Evolutionary conservation across 176 grass and related monocot species (phyloP).

Genomic region (Canna indica): DNA sequence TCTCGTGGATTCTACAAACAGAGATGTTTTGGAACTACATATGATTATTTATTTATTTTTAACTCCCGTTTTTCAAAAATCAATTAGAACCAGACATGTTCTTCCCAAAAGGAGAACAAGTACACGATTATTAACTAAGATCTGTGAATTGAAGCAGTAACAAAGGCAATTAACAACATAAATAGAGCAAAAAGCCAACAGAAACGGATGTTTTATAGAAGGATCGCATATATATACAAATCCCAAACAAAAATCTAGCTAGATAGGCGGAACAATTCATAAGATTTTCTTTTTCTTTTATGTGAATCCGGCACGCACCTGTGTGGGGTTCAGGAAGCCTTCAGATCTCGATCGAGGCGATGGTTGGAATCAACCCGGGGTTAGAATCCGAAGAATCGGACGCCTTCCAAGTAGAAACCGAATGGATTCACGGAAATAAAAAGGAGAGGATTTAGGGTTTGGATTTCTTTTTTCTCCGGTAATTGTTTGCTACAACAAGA

Average conservation of each 20-base stretch:
- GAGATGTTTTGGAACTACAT: too few species aligned
- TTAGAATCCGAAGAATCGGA: slow-evolving; percentile 18
- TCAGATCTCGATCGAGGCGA: slow-evolving; percentile 9
- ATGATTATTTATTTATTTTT: too few species aligned
- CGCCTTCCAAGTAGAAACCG: not conserved
- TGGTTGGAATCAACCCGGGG: not conserved
- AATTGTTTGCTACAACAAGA: not conserved
- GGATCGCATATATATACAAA: not conserved
- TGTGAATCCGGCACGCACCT: not conserved
- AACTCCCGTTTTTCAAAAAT: too few species aligned
- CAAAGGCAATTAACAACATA: not conserved
- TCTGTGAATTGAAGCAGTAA: not conserved
- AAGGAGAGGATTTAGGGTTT: not conserved
- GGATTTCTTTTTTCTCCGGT: not conserved
- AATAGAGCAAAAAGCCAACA: not conserved
- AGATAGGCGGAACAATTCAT: not conserved
- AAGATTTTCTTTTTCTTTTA: not conserved
- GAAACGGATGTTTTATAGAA: not conserved
- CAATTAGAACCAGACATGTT: too few species aligned
- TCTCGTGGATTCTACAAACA: too few species aligned
- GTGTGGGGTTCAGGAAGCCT: not conserved
- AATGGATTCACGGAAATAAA: not conserved
- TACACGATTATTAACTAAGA: not conserved
- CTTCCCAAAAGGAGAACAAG: not conserved
- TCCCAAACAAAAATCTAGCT: not conserved